phyloP scores from a whole-genome alignment of 352 stramenopile genomes.

The Phytophthora aleatoria region DNA sequence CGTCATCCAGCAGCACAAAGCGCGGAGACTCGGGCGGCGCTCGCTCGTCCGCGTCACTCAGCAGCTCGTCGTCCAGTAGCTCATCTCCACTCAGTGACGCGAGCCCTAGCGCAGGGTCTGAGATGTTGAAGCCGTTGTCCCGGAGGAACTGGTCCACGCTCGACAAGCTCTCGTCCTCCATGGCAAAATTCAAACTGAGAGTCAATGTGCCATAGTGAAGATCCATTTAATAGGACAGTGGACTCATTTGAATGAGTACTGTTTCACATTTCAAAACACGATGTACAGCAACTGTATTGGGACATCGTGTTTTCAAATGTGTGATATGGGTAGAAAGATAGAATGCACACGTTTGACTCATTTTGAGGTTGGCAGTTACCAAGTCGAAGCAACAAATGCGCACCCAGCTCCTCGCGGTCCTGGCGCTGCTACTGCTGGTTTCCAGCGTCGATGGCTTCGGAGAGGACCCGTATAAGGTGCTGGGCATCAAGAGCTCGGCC shows the following conservation, averaged over 20 bases:
- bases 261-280: background rate
- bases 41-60: constrained; percentile 40
- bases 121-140: constrained; percentile 76
- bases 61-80: constrained; percentile 41
- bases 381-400: background rate
- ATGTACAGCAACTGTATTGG: background rate
- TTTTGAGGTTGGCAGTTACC: background rate
- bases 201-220: background rate
- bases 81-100: constrained; percentile 44
- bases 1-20: constrained; percentile 68
- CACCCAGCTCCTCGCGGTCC: background rate
- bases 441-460: constrained; percentile 14
- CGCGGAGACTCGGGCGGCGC: constrained; percentile 40
- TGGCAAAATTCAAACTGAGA: constrained; percentile 12
- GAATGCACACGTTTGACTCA: too few relatives aligned
- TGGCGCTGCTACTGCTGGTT: constrained; percentile 30
- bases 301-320: too few relatives aligned
- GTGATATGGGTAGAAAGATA: too few relatives aligned
- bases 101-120: constrained; percentile 33
- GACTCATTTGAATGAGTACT: too few relatives aligned
- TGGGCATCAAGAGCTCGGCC: constrained; percentile 63
- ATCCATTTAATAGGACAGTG: background rate
- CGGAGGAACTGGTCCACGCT: constrained; percentile 84
- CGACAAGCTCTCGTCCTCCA: constrained; percentile 58
- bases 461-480: constrained; percentile 79